Conservation (phyloP, 2,329 filamentous ascomycete genomes). For the Venturia aucupariae region DNA sequence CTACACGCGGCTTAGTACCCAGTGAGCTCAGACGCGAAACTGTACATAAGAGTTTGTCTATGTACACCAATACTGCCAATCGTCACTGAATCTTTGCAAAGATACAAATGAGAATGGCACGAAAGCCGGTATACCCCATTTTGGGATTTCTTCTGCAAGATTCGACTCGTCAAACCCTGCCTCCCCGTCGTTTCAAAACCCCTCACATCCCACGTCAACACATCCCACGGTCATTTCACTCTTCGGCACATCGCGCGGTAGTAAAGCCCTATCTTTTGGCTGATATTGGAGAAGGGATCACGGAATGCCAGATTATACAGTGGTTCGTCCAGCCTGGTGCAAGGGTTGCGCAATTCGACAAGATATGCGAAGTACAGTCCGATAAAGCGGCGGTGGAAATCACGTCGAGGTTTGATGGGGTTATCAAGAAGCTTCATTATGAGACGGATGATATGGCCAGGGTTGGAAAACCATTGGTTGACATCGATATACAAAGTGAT, state of each 20-base stretch:
- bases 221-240: slow-evolving; percentile 23
- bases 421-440: slow-evolving; percentile 94
- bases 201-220: slow-evolving; percentile 24
- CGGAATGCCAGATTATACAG: slow-evolving; percentile 97
- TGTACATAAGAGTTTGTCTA: background rate
- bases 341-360: slow-evolving; percentile 94
- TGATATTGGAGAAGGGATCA: slow-evolving; percentile 87
- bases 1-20: background rate
- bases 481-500: slow-evolving; percentile 84
- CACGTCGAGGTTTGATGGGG: slow-evolving; percentile 86
- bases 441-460: slow-evolving; percentile 93
- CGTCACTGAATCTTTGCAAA: background rate
- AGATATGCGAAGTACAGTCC: slow-evolving; percentile 94
- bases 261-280: slow-evolving; percentile 75
- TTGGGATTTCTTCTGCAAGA: background rate
- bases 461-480: slow-evolving; percentile 81
- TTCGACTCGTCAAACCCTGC: background rate
- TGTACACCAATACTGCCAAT: background rate
- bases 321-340: slow-evolving; percentile 98
- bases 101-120: background rate
- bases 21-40: background rate
- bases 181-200: slow-evolving; percentile 17
- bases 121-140: background rate
- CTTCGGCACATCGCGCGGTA: slow-evolving; percentile 29
- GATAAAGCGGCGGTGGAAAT: slow-evolving; percentile 85